Conservation (phyloP, 257 asterid genomes). For the Striga asiatica region DNA sequence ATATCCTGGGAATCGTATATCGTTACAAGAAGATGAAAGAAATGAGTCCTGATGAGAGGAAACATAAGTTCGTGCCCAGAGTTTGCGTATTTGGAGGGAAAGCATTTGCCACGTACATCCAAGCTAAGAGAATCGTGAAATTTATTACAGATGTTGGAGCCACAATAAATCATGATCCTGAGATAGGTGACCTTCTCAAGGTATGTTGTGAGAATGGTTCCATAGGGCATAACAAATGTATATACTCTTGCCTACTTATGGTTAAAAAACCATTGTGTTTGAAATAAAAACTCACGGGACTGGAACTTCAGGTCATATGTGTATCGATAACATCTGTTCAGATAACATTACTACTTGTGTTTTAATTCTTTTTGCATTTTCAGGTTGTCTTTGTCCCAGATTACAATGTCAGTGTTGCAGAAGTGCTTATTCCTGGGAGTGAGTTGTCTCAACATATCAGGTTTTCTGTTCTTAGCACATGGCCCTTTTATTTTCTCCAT, state of each 20-base stretch:
- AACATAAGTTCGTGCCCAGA: conserved; percentile 41
- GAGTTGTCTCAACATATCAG: conserved; percentile 86
- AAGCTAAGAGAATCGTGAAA: conserved; percentile 60
- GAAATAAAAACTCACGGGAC: too few relatives aligned
- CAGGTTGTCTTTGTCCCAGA: conserved; percentile 75
- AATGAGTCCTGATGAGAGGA: conserved; percentile 43
- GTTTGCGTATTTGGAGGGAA: conserved; percentile 68
- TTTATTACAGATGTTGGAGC: conserved; percentile 55
- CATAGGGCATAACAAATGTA: too few relatives aligned
- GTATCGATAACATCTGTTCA: background rate
- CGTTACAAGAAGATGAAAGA: conserved; percentile 66
- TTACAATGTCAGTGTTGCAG: conserved; percentile 82
- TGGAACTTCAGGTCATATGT: too few relatives aligned
- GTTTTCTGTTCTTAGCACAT: too few relatives aligned
- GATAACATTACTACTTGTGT: background rate
- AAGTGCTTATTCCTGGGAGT: conserved; percentile 65
- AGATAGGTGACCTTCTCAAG: conserved; percentile 53
- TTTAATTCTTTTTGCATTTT: background rate
- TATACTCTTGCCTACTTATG: too few relatives aligned
- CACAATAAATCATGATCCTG: conserved; percentile 53
- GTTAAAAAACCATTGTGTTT: too few relatives aligned
- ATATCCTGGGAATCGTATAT: conserved; percentile 50
- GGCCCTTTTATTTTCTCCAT: too few relatives aligned
- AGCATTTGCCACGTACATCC: conserved; percentile 51
- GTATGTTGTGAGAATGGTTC: too few relatives aligned